Base-by-base conservation (phyloP, 2,329 filamentous ascomycete species). In the Fusarium neocosmosporiellum region DNA sequence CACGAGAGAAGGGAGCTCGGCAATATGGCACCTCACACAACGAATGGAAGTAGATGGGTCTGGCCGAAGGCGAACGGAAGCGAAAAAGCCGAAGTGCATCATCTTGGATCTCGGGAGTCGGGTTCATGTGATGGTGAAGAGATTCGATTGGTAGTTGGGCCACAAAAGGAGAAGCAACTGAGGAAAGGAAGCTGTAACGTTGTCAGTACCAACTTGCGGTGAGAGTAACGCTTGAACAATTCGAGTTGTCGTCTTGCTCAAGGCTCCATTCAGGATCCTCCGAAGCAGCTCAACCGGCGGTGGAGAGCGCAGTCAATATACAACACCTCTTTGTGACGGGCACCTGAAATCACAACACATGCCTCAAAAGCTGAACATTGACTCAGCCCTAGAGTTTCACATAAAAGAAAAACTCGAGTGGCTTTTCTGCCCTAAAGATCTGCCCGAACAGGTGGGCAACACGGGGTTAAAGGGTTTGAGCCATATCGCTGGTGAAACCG, bases 401-500 rank as follows among this genome's bases (percentile, higher is more conserved):
- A 59, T 63, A 50, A 50, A 57, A 27, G 34, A 31, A n/a, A 46
- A 27, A 39, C 41, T 48, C 53, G 41, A 50, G 34, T 36, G 29
- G 7, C 59, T 37, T 41, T 53, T 62, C 33, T 53, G 46, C 48
- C 31, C 41, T 59, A 33, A 20, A 43, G 34, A 46, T 61, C 54
- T 62, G 36, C 41, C 41, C 46, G 43, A 59, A 41, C 31, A 20
- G 27, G 46, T 61, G 66, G 53, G 66, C 61, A 27, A 46, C 36
- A 36, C n/a, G 54, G 31, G 54, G 55, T 61, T 60, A 59, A 37
- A 29, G 58, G 50, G 66, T 57, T 46, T 68, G 67, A 62, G 55
- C 58, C 62, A 66, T 54, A 24, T 39, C 2, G 6, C 13, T 70
- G 66, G 48, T 70, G 66, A 69, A 69, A 70, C 66, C 41, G 50